Conservation (phyloP, 2,329 filamentous ascomycete species). For the Alternaria atra region DNA sequence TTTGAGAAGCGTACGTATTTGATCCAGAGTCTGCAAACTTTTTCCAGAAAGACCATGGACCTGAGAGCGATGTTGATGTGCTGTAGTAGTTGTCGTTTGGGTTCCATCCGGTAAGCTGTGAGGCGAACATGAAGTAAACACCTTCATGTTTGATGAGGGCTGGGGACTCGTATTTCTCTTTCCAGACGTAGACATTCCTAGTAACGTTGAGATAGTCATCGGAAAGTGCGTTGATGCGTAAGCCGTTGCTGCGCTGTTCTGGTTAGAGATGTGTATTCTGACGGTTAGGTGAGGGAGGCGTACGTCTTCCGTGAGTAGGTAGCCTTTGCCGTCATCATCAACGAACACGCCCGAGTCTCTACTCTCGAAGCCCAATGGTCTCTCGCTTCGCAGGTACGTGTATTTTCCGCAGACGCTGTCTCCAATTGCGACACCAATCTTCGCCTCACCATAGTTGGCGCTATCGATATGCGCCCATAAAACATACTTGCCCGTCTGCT, state of each 20-base stretch:
- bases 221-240: conserved; percentile 66
- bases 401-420: conserved; percentile 70
- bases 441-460: conserved; percentile 68
- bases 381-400: conserved; percentile 57
- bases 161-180: conserved; percentile 67
- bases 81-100: conserved; percentile 72
- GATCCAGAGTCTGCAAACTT: conserved; percentile 66
- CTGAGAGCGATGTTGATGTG: conserved; percentile 65
- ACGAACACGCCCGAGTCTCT: conserved; percentile 69
- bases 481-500: conserved; percentile 70
- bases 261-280: conserved; percentile 6
- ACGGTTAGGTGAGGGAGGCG: conserved; percentile 28
- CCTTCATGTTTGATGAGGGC: conserved; percentile 68
- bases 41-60: conserved; percentile 69
- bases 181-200: conserved; percentile 62
- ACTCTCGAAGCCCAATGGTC: conserved; percentile 61
- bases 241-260: conserved; percentile 62
- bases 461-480: conserved; percentile 74
- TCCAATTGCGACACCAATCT: conserved; percentile 70
- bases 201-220: conserved; percentile 65
- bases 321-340: conserved; percentile 68
- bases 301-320: conserved; percentile 71
- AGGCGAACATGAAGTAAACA: conserved; percentile 72
- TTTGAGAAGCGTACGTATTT: conserved; percentile 69
- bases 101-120: conserved; percentile 59